These are phyloP conservation scores for Pythium rishiriense DNA, from an alignment of 352 stramenopile genomes.

Conservation along the genomic window DNA sequence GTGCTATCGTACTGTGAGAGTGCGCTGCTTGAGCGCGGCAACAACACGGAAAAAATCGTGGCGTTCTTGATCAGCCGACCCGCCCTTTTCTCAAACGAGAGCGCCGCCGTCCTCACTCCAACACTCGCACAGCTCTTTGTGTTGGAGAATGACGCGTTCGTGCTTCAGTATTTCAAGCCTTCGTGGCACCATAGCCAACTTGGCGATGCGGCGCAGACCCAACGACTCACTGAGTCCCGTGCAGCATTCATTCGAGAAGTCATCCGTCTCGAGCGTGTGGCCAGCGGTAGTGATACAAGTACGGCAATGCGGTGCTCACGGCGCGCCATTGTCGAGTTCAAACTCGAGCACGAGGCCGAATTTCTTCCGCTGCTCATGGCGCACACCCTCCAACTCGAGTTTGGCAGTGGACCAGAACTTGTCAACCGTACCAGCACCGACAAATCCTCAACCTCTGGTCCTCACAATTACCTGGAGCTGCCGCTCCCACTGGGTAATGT, in stretches of 20 bases:
- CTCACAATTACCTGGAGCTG: slow-evolving; percentile 43
- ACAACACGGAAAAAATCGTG: slow-evolving; percentile 63
- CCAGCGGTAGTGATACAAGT: not conserved
- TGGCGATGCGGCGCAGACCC: not conserved
- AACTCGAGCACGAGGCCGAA: slow-evolving; percentile 63
- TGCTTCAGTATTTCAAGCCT: slow-evolving; percentile 60
- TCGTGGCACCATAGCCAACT: slow-evolving; percentile 28
- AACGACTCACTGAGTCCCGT: slow-evolving; percentile 30
- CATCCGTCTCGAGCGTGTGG: slow-evolving; percentile 40
- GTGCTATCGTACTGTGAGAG: slow-evolving; percentile 49
- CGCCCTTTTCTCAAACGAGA: slow-evolving; percentile 43
- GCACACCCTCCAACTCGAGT: not conserved
- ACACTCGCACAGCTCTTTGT: slow-evolving; percentile 62
- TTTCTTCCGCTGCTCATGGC: slow-evolving; percentile 59
- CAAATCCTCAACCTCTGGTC: not conserved
- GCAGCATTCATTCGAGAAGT: slow-evolving; percentile 57
- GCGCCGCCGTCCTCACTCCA: slow-evolving; percentile 32
- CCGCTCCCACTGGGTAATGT: slow-evolving; percentile 41
- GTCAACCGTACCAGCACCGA: not conserved
- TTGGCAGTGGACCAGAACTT: not conserved
- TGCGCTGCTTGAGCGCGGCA: slow-evolving; percentile 36
- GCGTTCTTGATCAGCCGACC: slow-evolving; percentile 50
- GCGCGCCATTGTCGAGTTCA: slow-evolving; percentile 57
- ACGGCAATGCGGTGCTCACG: slow-evolving; percentile 31
- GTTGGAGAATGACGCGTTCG: slow-evolving; percentile 38